A percentile compares a stretch with the other conserved stretches of the same genome.
Conservation (phyloP, 352 stramenopile species). For the Phytophthora chlamydospora region DNA sequence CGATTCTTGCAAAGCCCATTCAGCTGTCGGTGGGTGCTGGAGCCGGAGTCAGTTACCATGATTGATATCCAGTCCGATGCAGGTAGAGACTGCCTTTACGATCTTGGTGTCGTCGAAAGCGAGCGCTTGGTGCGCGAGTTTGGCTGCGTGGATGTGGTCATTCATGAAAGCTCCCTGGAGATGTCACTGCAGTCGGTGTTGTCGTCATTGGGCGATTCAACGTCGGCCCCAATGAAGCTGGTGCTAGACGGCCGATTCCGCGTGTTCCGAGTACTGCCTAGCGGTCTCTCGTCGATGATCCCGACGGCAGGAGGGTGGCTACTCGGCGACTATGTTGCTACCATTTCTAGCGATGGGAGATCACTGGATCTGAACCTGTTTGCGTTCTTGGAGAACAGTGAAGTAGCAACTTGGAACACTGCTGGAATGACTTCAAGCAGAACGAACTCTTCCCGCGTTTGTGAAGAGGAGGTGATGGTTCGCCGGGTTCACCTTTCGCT, state of each 20-base stretch:
- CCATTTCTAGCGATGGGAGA: background rate
- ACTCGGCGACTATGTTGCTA: constrained; percentile 4
- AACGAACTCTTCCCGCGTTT: too few species aligned
- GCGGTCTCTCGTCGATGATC: background rate
- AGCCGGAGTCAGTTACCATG: background rate
- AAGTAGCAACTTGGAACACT: too few species aligned
- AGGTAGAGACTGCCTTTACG: background rate
- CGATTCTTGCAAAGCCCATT: background rate
- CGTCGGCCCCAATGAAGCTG: constrained; percentile 9
- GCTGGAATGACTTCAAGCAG: too few species aligned
- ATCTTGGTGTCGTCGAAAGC: background rate
- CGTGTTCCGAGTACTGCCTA: background rate
- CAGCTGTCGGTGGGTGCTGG: constrained; percentile 5
- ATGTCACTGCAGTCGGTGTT: constrained; percentile 7
- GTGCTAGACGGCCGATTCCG: background rate
- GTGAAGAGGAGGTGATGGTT: too few species aligned
- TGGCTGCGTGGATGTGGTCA: constrained; percentile 3
- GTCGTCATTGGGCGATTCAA: background rate
- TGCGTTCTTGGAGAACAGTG: background rate
- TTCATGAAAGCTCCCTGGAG: background rate
- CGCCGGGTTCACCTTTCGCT: too few species aligned
- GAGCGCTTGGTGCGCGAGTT: constrained; percentile 3
- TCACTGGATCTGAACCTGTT: background rate
- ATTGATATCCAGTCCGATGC: background rate
- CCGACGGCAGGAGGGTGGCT: background rate